Evolutionary conservation across 169 alveolate genomes (phyloP).

Genomic region (Miamiensis avidus): DNA sequence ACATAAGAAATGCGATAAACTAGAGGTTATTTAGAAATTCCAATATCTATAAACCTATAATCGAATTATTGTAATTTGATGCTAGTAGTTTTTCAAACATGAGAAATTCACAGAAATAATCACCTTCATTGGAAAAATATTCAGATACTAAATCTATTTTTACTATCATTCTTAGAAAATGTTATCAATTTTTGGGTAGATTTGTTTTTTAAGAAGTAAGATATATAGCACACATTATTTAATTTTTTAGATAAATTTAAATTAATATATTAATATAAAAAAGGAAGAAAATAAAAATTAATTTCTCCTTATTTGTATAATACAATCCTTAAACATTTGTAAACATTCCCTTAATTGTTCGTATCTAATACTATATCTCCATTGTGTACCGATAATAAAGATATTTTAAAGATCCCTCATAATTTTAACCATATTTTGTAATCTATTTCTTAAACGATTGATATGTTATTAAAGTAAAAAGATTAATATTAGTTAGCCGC

Average conservation of each 20-base stretch:
- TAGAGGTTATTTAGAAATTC: neutral
- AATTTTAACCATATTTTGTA: too few relatives aligned
- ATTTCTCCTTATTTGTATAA: neutral
- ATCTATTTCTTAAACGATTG: too few relatives aligned
- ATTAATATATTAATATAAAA: too few relatives aligned
- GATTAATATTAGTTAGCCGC: neutral
- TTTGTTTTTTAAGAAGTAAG: too few relatives aligned
- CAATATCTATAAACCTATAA: neutral
- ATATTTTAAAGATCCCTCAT: too few relatives aligned
- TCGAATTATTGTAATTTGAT: neutral
- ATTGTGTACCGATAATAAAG: too few relatives aligned
- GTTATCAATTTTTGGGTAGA: conserved; percentile 5
- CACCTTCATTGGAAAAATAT: neutral
- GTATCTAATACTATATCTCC: too few relatives aligned
- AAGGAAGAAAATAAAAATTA: neutral
- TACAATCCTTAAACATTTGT: conserved; percentile 1
- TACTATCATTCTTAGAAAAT: neutral
- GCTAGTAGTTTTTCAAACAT: neutral
- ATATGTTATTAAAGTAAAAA: too few relatives aligned
- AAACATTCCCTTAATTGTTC: neutral
- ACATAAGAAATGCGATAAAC: neutral
- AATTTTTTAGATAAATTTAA: too few relatives aligned
- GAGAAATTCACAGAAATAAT: neutral
- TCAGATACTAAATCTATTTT: neutral
- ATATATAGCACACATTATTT: too few relatives aligned